Evolutionary conservation across 2,329 filamentous ascomycete species (phyloP), one percentile per base, ranked within the genome.

Genomic region (Ilyonectria robusta): DNA sequence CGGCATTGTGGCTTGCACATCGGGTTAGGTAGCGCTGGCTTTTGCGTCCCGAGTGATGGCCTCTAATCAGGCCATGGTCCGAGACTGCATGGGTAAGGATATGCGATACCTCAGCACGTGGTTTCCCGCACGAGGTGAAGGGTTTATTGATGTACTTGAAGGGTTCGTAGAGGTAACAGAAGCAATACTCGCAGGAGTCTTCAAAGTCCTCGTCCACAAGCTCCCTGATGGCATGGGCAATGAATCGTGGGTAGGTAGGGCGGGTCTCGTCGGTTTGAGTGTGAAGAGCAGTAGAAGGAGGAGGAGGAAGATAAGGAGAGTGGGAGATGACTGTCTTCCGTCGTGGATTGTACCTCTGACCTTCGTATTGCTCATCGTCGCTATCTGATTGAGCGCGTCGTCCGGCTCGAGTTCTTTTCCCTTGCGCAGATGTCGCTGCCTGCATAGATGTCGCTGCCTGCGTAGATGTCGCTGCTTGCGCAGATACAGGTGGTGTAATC

Each of bases 51-150:
- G 65, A 58, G 46, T 75, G 70, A 8, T 1, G 57, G 11, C 67
- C 72, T 40, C 72, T 68, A 29, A 75, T 64, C 21, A 75, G 62
- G 4, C 72, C 72, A 47, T 75, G 72, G 26, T 75, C 72, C n/a
- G 70, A 62, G n/a, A 46, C 9, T 6, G 62, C 62, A 31, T 73
- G 72, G 19, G 72, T 57, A 33, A 75, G 47, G 10, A 74, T 71
- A 42, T 75, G 72, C n/a, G 71, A 71, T 21, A 74, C 62, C 55
- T 72, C 72, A 5, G 63, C 58, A 17, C 58, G 35, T 8, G 44
- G 51, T 17, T 66, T 66, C 1, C 15, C n/a, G 17, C 63, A 66
- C 19, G 63, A 66, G 17, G 21, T 66, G 51, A 51, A 66, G 6
- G 63, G 63, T 11, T 66, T 61, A 6, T 26, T 23, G 21, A 53